phyloP scores from a whole-genome alignment of 75 land plant species.

The Cryptomeria japonica region DNA sequence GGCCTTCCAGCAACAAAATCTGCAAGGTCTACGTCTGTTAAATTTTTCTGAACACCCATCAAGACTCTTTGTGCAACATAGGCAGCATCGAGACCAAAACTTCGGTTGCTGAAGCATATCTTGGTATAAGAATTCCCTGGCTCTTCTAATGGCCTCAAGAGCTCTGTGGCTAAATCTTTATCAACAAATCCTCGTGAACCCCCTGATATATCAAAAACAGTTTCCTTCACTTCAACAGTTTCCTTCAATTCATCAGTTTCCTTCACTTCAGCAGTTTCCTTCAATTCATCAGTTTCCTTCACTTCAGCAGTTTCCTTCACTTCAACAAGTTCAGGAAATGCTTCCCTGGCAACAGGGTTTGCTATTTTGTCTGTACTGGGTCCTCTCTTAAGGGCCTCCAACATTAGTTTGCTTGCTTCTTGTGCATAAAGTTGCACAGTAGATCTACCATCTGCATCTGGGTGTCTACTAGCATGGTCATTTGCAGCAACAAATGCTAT shows the following conservation, averaged over 20 bases:
- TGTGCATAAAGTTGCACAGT: constrained; percentile 95
- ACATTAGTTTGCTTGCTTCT: constrained; percentile 82
- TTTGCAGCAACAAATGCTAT: constrained; percentile 61
- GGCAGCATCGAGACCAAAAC: constrained; percentile 89
- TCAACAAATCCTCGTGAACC: constrained; percentile 74
- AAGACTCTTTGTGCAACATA: constrained; percentile 70
- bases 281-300: constrained; percentile 16
- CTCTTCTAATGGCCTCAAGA: constrained; percentile 64
- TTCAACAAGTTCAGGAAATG: neutral
- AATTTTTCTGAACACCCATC: constrained; percentile 48
- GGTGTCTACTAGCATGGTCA: constrained; percentile 52
- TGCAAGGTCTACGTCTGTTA: constrained; percentile 81
- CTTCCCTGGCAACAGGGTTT: neutral
- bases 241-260: neutral
- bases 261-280: neutral
- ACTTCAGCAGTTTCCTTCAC: neutral
- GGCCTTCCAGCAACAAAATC: constrained; percentile 96
- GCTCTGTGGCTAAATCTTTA: constrained; percentile 63
- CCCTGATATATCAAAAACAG: constrained; percentile 78
- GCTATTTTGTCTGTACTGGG: constrained; percentile 20
- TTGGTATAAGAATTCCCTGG: constrained; percentile 52
- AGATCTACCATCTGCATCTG: constrained; percentile 66
- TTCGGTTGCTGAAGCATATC: constrained; percentile 83
- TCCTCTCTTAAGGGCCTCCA: constrained; percentile 73
- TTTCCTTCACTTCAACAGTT: constrained; percentile 13